Evolutionary conservation across 2,329 filamentous ascomycete genomes (phyloP).

Genomic region (Graphium sp.): DNA sequence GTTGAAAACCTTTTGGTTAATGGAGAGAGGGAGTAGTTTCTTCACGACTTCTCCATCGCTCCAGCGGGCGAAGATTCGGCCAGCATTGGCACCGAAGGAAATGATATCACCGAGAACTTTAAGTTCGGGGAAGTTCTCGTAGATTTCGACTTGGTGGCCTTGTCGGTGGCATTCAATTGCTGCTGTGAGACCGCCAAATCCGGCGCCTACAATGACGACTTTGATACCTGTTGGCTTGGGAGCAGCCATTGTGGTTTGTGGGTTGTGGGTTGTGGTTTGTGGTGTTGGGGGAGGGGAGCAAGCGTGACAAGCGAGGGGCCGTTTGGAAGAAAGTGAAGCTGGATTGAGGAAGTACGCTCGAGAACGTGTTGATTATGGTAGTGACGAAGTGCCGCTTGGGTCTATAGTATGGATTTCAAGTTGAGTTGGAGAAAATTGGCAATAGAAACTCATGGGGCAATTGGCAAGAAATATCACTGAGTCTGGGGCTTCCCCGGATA

Average conservation of each 20-base stretch:
- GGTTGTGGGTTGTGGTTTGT: neutral
- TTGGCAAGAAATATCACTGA: no score
- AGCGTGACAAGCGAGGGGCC: no score
- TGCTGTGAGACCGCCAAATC: slow-evolving; percentile 44
- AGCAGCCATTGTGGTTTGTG: slow-evolving; percentile 1
- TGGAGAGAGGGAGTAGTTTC: neutral
- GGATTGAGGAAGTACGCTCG: no score
- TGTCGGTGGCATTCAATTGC: slow-evolving; percentile 47
- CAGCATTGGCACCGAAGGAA: slow-evolving; percentile 41
- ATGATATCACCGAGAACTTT: slow-evolving; percentile 47
- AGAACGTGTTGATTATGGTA: no score
- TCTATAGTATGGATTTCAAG: no score
- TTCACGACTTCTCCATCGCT: slow-evolving; percentile 21
- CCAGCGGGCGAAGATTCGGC: slow-evolving; percentile 45
- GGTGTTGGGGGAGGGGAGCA: neutral
- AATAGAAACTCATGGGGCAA: no score
- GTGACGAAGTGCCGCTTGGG: no score
- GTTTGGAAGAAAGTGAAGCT: no score
- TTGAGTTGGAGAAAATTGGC: no score
- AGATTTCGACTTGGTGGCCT: slow-evolving; percentile 40
- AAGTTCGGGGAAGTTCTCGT: slow-evolving; percentile 38
- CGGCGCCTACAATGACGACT: slow-evolving; percentile 2
- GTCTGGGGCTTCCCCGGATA: no score
- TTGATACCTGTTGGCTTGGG: slow-evolving; percentile 3
- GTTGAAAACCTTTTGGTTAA: slow-evolving; percentile 21